Evolutionary conservation across 495 filamentous ascomycete species (phyloP), one percentile per base, ranked within the genome.

Genomic region (Hypoxylon fuscum): DNA sequence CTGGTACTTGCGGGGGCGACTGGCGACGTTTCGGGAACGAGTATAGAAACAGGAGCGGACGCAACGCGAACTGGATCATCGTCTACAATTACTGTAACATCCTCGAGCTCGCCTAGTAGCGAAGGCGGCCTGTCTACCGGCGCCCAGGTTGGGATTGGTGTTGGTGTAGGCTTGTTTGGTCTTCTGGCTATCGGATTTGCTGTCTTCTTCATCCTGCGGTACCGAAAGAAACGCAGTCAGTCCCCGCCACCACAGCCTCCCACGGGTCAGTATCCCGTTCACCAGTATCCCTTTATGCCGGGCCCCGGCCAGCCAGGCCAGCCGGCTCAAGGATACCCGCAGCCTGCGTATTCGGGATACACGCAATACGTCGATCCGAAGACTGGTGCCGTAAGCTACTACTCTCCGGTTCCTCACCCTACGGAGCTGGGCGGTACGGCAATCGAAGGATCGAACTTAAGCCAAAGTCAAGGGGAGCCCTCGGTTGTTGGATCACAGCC

Each of bases 111-210:
- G 5, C 35, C 18, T 8, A 35, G 12, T 8, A 6, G 21, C 29
- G 9, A 10, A 1, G 38, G 22, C 0, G 50, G 55, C 1, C 41
- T 65, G 14, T 50, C 55, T 29, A 41, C 22, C 1, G 50, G 62
- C 1, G 55, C 49, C 3, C 49, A 55, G 22, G 25, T 45, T 51
- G 55, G 62, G 3, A 55, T 64, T 27, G 62, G 55, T 38, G 54
- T 64, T 18, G 54, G 54, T 22, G 54, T 53, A 1, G 60, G 60
- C 14, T 51, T 64, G 27, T 22, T 55, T 22, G 14, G 54, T 43
- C 54, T 64, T 9, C 20, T 59, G 8, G 41, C 8, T 35, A 32
- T 59, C n/a, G 61, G 48, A 2, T 40, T 59, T 1, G 54, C 41
- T 2, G 9, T 54, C 17, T 63, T 63, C 32, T 53, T 64, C 18